A percentile compares a stretch with the other conserved stretches of the same genome.
Conservation (phyloP, 2,329 filamentous ascomycete genomes). For the Calonectria pseudoreteaudii region DNA sequence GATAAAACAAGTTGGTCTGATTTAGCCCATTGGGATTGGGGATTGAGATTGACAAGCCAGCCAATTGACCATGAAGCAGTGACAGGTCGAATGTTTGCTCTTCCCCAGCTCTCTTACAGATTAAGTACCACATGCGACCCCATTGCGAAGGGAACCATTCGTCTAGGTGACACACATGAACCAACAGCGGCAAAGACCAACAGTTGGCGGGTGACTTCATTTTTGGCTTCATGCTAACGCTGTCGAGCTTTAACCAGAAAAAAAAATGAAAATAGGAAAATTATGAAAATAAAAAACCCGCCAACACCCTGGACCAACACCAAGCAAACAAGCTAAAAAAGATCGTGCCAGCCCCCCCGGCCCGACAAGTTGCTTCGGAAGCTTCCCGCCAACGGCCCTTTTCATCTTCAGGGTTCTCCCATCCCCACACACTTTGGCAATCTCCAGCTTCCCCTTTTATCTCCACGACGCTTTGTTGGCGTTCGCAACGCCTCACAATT, state of each 20-base stretch:
- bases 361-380: conserved; percentile 40
- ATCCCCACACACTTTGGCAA: conserved; percentile 17
- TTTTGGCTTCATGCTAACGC: background rate
- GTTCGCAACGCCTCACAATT: conserved; percentile 25
- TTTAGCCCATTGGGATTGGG: background rate
- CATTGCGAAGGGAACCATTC: conserved; percentile 3
- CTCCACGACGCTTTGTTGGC: conserved; percentile 1
- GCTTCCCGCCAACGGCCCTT: conserved; percentile 26
- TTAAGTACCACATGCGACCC: conserved; percentile 1
- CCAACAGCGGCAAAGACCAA: background rate
- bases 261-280: too few species aligned
- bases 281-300: too few species aligned
- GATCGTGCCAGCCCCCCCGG: conserved; percentile 28
- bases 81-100: conserved; percentile 8
- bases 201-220: background rate
- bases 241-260: background rate
- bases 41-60: background rate
- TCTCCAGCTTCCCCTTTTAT: conserved; percentile 18
- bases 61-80: background rate
- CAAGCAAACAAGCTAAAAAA: conserved; percentile 1
- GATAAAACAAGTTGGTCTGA: background rate
- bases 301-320: background rate
- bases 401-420: background rate
- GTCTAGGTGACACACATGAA: conserved; percentile 5
- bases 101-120: background rate